Base-by-base conservation (phyloP, 2,329 filamentous ascomycete genomes). In the Aspergillus carbonarius region DNA sequence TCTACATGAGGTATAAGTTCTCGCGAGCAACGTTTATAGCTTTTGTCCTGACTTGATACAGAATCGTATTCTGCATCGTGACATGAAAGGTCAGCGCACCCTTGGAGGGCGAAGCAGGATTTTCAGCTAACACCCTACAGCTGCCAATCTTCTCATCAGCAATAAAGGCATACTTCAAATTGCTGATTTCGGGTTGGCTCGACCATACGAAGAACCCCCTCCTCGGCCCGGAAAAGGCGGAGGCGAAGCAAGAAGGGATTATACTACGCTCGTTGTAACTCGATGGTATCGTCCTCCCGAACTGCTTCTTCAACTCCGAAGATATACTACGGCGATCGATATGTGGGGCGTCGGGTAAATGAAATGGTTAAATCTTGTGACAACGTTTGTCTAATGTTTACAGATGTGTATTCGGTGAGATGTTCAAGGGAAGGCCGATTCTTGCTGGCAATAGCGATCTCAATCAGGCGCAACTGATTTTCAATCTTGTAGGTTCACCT, bases 321-420 rank as follows among this genome's bases (percentile, higher is more conserved):
- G 87, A 65, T 99, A 99, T 76, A 99, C 95, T n/a, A 92, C 93
- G 13, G 93, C 95, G 9, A 97, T 99, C 69, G 95, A 99, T 75
- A 87, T 99, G 78, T 99, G 95, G 95, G 95, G 95, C 67, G 93
- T 97, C 66, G 95, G 93, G 90, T 93, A 81, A 79, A 86, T 73
- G 53, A 54, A 18, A 54, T 15, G 9, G 25, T 56, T 9, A 51
- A 13, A 9, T n/a, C 5, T 46, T 49, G 6, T 42, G 7, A 61
- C n/a, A 35, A 54, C 42, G 39, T 15, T 12, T 27, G 48, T 56
- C 62, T 72, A 54, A 67, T 67, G 69, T 58, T 74, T 58, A 32
- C 34, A 92, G 90, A n/a, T 99, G 95, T 72, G 92, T 99, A 2
- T 97, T 99, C 76, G 95, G 92, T 53, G 95, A 99, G 74, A 99